Percentiles rank a stretch among this genome's conserved stretches.
Evolutionary conservation across 208 protist species (phyloP).

Genomic region (Tritrichomonas foetus): DNA sequence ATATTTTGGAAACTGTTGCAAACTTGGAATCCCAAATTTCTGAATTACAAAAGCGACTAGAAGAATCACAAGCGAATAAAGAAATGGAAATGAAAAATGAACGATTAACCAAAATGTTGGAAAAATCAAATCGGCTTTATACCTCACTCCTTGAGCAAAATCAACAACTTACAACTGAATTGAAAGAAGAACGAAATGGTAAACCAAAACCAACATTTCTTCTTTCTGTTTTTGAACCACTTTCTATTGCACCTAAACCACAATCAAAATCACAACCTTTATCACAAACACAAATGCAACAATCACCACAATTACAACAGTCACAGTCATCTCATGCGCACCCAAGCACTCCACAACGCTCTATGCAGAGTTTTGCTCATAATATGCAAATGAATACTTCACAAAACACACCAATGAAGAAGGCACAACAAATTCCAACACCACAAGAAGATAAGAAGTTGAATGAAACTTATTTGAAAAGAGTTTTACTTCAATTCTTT

Average conservation of each 20-base stretch:
- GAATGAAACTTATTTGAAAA: background rate
- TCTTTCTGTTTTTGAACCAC: too few species aligned
- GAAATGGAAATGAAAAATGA: background rate
- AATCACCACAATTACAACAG: too few species aligned
- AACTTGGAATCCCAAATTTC: background rate
- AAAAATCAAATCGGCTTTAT: background rate
- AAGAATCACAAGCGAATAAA: background rate
- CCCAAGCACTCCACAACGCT: too few species aligned
- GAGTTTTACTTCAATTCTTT: constrained; percentile 27
- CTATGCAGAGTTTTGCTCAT: too few species aligned
- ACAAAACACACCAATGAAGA: too few species aligned
- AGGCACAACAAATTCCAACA: too few species aligned
- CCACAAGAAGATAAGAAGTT: background rate
- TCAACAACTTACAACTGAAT: background rate
- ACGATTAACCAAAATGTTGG: background rate
- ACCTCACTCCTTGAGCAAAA: background rate
- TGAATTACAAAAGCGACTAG: background rate
- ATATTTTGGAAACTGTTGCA: background rate
- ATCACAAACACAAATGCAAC: too few species aligned
- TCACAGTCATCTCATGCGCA: too few species aligned
- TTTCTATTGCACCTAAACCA: too few species aligned
- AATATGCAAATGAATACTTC: too few species aligned
- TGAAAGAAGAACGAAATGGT: background rate
- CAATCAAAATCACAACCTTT: too few species aligned
- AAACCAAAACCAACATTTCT: too few species aligned